Percentiles rank a stretch among this genome's conserved stretches.
Evolutionary conservation across 306 rosid genomes (phyloP).

Genomic region (Glycine soja): DNA sequence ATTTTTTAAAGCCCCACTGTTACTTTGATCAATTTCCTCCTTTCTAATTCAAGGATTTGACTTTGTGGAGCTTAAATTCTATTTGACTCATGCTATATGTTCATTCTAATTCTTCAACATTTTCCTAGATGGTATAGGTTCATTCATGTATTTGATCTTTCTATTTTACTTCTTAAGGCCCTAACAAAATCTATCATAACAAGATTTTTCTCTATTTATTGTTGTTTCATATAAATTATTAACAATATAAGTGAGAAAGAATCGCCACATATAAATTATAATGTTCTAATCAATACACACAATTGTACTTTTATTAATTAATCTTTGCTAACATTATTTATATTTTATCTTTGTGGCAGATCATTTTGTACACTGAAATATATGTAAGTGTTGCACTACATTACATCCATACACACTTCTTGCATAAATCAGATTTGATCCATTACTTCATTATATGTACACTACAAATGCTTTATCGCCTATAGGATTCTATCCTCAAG

Average conservation of each 20-base stretch:
- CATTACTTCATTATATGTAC: too few species aligned
- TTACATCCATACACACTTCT: conserved; percentile 8
- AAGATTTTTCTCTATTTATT: conserved; percentile 1
- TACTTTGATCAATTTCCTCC: not conserved
- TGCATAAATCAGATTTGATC: too few species aligned
- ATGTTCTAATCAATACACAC: not conserved
- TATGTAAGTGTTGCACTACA: too few species aligned
- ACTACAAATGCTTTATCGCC: too few species aligned
- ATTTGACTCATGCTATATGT: not conserved
- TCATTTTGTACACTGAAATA: conserved; percentile 62
- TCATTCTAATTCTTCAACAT: not conserved
- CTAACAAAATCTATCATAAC: not conserved
- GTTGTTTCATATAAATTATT: not conserved
- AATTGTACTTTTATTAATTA: not conserved
- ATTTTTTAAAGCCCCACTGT: not conserved
- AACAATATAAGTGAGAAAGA: conserved; percentile 7
- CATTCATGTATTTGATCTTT: conserved; percentile 18
- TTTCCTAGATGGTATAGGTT: not conserved
- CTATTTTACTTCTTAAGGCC: not conserved
- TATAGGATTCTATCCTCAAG: too few species aligned
- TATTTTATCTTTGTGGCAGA: conserved; percentile 59
- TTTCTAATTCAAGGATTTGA: not conserved
- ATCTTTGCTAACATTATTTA: conserved; percentile 41
- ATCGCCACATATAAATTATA: not conserved
- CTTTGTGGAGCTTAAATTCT: not conserved